phyloP scores from a whole-genome alignment of 768 basidiomycete genomes.

The Suillus fuscotomentosus region DNA sequence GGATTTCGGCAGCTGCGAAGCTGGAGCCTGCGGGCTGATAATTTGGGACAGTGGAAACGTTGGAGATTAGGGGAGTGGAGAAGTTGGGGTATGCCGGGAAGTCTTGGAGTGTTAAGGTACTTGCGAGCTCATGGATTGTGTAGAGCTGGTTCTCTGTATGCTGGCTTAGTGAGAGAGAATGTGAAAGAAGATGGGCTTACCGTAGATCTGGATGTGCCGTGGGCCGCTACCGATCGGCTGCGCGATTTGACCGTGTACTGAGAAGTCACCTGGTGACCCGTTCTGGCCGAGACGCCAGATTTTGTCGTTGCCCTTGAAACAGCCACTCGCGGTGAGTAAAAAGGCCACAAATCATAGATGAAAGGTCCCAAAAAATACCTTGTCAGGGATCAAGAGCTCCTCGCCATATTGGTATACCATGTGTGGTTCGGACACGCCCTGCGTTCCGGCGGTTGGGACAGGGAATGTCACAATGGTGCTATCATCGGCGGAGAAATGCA shows the following conservation, averaged over 20 bases:
- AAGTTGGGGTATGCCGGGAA: conserved; percentile 46
- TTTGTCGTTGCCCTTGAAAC: conserved; percentile 57
- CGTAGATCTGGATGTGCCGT: conserved; percentile 42
- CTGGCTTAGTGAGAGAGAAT: background rate
- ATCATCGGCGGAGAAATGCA: conserved; percentile 28
- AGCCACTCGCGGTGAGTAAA: background rate
- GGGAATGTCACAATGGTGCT: conserved; percentile 56
- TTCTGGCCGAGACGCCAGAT: conserved; percentile 62
- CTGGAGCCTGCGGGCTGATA: conserved; percentile 36
- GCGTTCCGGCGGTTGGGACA: conserved; percentile 27
- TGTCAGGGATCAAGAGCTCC: conserved; percentile 65
- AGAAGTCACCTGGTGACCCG: conserved; percentile 42
- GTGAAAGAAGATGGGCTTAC: conserved; percentile 18
- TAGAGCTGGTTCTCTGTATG: conserved; percentile 47
- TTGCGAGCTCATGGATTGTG: conserved; percentile 54
- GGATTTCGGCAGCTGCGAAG: conserved; percentile 60
- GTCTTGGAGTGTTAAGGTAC: conserved; percentile 55
- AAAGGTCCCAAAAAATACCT: conserved; percentile 39
- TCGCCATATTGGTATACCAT: conserved; percentile 55
- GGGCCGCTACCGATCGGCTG: conserved; percentile 68
- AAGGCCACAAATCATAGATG: background rate
- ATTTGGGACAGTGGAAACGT: conserved; percentile 46
- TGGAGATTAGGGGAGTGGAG: conserved; percentile 49
- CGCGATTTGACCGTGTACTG: conserved; percentile 58
- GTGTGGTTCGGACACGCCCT: conserved; percentile 57